Percentiles rank a stretch among this genome's conserved stretches.
Conservation (phyloP, 805 yeast genomes). For the Myxozyma sirexii region DNA sequence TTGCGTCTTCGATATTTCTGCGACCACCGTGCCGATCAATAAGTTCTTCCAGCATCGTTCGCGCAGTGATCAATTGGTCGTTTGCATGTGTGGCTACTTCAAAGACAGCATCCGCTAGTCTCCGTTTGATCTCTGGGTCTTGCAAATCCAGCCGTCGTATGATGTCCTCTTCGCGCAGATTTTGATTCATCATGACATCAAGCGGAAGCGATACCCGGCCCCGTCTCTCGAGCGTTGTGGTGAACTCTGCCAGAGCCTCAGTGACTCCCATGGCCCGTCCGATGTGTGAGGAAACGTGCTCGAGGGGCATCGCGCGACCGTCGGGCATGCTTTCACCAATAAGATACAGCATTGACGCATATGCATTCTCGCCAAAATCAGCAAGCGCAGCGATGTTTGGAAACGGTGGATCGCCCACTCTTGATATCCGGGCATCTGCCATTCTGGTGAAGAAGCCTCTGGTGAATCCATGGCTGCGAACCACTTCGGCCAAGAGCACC, state of each 20-base stretch:
- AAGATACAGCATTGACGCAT: conserved; percentile 71
- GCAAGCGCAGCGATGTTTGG: conserved; percentile 60
- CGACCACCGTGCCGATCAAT: conserved; percentile 46
- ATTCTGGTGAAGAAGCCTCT: conserved; percentile 59
- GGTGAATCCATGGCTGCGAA: conserved; percentile 53
- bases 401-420: conserved; percentile 53
- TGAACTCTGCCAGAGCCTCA: conserved; percentile 60
- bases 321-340: conserved; percentile 55
- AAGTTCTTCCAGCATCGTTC: conserved; percentile 53
- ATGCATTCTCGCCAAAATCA: conserved; percentile 77
- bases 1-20: conserved; percentile 51
- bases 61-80: conserved; percentile 74
- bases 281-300: conserved; percentile 55
- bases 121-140: conserved; percentile 41
- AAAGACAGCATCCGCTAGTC: conserved; percentile 61
- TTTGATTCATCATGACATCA: conserved; percentile 56
- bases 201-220: conserved; percentile 63
- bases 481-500: conserved; percentile 56
- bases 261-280: conserved; percentile 82
- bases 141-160: conserved; percentile 41
- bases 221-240: conserved; percentile 56
- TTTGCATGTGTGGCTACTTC: conserved; percentile 75
- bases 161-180: conserved; percentile 65
- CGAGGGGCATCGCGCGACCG: conserved; percentile 45
- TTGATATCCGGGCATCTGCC: conserved; percentile 59